Evolutionary conservation across 495 filamentous ascomycete species (phyloP), one percentile per base, ranked within the genome.

Genomic region (Penicillium lividum): DNA sequence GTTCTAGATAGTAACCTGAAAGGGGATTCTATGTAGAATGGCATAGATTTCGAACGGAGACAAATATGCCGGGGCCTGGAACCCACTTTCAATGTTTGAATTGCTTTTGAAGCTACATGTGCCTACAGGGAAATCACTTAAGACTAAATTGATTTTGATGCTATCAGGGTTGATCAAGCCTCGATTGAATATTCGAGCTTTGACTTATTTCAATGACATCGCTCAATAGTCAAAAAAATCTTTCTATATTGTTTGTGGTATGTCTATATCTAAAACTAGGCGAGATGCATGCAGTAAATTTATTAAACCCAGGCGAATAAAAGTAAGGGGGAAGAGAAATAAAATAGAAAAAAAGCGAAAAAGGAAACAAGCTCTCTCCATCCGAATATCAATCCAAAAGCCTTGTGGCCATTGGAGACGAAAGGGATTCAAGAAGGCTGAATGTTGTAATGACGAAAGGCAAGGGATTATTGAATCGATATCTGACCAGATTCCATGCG

Each of bases 1-100:
- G 0, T 67, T 69, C 22, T 68, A 18, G 22, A 22, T 22, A 22
- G 22, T 22, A 22, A 22, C 22, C 22, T 22, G 22, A 22, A 22
- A 22, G 22, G 22, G 22, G 22, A 22, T 1, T 22, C 22, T 1
- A 22, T 22, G 22, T 22, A 22, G 2, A 22, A 22, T 22, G 22
- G 22, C 22, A 22, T 22, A 2, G 2, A 22, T 22, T 22, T 22
- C 22, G 22, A 22, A 2, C 22, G 22, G 22, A 22, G 22, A 22
- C 22, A 22, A 22, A 22, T 22, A 1, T 2, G 2, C 22, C 22
- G 2, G 22, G 2, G 1, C 22, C 2, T 22, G 22, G 2, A 22
- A 1, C 22, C 2, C 22, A 22, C 1, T 22, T 22, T 22, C 22
- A 22, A 2, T 1, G 22, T 22, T 2, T 22, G 22, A 22, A 22